A percentile compares a stretch with the other conserved stretches of the same genome.
Conservation (phyloP, 1,284 basidiomycete genomes). For the Trametes hirsuta region DNA sequence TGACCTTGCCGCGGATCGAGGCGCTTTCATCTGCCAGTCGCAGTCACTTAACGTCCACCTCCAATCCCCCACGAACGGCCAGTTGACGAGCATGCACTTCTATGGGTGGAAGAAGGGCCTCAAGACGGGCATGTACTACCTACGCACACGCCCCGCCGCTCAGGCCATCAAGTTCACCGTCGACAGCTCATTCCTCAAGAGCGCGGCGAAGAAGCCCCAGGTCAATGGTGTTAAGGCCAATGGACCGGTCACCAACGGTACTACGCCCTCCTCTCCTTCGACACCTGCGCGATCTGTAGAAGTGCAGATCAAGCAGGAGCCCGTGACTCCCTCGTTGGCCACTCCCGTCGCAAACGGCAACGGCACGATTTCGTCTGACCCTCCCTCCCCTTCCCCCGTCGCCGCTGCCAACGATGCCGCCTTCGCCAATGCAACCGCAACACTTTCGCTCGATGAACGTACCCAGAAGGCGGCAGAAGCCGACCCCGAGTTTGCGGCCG, state of each 20-base stretch:
- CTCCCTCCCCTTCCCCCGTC: conserved; percentile 23
- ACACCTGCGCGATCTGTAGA: conserved; percentile 23
- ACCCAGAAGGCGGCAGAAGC: conserved; percentile 56
- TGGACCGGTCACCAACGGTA: not conserved
- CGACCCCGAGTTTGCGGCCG: conserved; percentile 85
- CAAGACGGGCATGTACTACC: conserved; percentile 98
- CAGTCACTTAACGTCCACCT: conserved; percentile 94
- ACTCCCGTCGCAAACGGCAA: conserved; percentile 20
- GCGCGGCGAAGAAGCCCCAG: conserved; percentile 61
- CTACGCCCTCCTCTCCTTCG: conserved; percentile 25
- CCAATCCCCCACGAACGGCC: conserved; percentile 88
- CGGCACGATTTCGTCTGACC: conserved; percentile 3
- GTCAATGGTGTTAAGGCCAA: conserved; percentile 22
- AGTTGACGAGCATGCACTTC: conserved; percentile 99
- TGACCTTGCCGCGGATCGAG: conserved; percentile 97
- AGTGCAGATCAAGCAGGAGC: conserved; percentile 29
- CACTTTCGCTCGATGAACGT: conserved; percentile 44
- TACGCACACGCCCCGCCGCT: conserved; percentile 92
- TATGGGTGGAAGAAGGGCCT: conserved; percentile 99
- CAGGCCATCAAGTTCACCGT: conserved; percentile 99
- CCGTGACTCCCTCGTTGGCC: conserved; percentile 26
- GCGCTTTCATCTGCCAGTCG: conserved; percentile 97
- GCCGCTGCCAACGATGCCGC: conserved; percentile 20
- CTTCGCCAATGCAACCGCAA: conserved; percentile 16
- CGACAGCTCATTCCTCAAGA: conserved; percentile 79